Percentiles rank a stretch among this genome's conserved stretches.
Evolutionary conservation across 2,329 filamentous ascomycete genomes (phyloP).

Genomic region (Apiospora malaysiana): DNA sequence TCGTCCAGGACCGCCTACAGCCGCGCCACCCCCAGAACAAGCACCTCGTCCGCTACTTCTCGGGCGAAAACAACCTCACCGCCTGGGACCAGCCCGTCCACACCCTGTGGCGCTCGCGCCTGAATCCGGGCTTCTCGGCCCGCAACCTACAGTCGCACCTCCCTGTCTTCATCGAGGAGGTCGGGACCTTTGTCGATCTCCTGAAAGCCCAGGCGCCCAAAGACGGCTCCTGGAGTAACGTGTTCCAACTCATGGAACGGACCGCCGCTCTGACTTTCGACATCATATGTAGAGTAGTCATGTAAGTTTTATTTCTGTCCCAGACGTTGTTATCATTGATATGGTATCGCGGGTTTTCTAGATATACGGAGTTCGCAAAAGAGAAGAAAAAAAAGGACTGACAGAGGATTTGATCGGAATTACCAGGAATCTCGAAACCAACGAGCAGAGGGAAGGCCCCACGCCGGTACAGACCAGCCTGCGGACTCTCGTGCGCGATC

Average conservation of each 20-base stretch:
- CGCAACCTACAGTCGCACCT: conserved; percentile 40
- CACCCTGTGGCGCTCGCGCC: conserved; percentile 39
- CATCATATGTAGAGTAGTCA: conserved; percentile 32
- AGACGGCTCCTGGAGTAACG: conserved; percentile 27
- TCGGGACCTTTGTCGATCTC: conserved; percentile 29
- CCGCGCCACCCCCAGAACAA: conserved; percentile 36
- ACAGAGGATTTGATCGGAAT: not conserved
- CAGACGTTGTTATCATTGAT: too few relatives aligned
- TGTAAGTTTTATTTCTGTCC: too few relatives aligned
- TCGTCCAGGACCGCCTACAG: conserved; percentile 38
- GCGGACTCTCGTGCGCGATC: conserved; percentile 24
- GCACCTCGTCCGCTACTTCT: conserved; percentile 33
- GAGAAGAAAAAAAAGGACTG: not conserved
- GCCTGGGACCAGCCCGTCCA: conserved; percentile 42
- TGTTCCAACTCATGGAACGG: conserved; percentile 32
- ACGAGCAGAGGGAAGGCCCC: conserved; percentile 23
- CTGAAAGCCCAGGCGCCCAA: conserved; percentile 26
- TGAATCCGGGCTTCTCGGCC: conserved; percentile 43
- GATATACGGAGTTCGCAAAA: not conserved
- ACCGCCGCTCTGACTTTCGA: conserved; percentile 31
- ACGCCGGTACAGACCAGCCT: conserved; percentile 19
- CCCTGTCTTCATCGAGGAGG: conserved; percentile 36
- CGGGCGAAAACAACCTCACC: conserved; percentile 39
- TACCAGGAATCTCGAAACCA: conserved; percentile 21
- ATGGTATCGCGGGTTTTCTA: too few relatives aligned